phyloP scores from a whole-genome alignment of 2,329 filamentous ascomycete genomes.

The Trichoderma arundinaceum region DNA sequence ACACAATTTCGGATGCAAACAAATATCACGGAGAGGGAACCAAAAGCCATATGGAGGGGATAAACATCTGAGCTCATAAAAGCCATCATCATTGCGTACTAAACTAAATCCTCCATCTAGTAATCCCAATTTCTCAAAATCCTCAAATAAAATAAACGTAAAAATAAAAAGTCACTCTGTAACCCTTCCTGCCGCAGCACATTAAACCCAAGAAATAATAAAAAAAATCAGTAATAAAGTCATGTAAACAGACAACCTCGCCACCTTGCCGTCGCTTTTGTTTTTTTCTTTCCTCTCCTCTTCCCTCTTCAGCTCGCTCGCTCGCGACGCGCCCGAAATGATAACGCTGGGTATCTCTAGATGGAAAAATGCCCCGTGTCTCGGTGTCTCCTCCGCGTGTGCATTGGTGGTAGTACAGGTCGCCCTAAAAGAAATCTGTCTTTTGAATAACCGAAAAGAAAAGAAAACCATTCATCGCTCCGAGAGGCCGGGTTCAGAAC shows the following conservation, averaged over 20 bases:
- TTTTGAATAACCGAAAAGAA: conserved; percentile 31
- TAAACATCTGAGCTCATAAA: conserved; percentile 29
- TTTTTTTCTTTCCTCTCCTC: conserved; percentile 5
- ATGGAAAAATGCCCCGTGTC: conserved; percentile 44
- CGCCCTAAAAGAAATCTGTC: conserved; percentile 34
- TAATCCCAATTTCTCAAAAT: conserved; percentile 19
- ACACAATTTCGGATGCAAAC: not conserved
- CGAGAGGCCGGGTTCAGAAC: conserved; percentile 13
- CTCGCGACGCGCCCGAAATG: conserved; percentile 32
- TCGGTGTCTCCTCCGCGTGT: conserved; percentile 32
- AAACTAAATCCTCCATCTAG: conserved; percentile 30
- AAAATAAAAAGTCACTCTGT: conserved; percentile 8
- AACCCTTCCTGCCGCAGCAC: conserved; percentile 13
- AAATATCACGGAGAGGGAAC: not conserved
- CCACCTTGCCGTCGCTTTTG: conserved; percentile 28
- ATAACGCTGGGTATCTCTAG: conserved; percentile 47
- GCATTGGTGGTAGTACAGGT: conserved; percentile 35
- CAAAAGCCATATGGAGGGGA: conserved; percentile 9
- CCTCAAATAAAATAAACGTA: not conserved
- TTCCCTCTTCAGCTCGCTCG: conserved; percentile 3
- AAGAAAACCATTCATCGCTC: conserved; percentile 30
- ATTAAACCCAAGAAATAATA: conserved; percentile 15
- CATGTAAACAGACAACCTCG: conserved; percentile 29
- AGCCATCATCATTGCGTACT: conserved; percentile 31
- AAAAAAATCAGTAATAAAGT: conserved; percentile 16